These are phyloP conservation scores for Lomentospora prolificans DNA, from an alignment of 2,329 filamentous ascomycete genomes.

Conservation along the genomic window DNA sequence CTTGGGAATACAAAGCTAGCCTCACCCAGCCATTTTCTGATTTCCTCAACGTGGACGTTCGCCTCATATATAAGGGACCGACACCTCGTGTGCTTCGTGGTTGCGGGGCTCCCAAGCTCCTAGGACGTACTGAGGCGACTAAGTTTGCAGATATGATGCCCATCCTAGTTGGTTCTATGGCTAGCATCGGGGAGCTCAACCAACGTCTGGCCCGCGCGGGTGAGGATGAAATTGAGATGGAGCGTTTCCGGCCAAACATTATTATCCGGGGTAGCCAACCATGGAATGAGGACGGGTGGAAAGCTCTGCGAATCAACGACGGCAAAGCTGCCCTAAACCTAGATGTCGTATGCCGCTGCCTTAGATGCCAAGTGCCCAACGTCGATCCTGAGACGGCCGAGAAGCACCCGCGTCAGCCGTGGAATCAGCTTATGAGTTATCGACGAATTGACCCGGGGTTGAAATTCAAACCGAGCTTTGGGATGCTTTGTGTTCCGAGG, in stretches of 20 bases:
- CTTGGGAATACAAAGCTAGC: conserved; percentile 37
- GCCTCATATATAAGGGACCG: conserved; percentile 53
- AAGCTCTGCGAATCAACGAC: conserved; percentile 37
- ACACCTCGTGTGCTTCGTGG: conserved; percentile 42
- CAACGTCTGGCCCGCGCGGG: conserved; percentile 30
- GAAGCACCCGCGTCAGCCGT: conserved; percentile 49
- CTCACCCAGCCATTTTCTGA: conserved; percentile 43
- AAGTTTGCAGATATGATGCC: conserved; percentile 53
- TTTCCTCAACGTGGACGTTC: conserved; percentile 45
- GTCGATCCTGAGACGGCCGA: conserved; percentile 53
- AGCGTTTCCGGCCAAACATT: conserved; percentile 56
- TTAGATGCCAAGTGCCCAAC: conserved; percentile 53
- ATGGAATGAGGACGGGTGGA: conserved; percentile 57
- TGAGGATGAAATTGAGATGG: conserved; percentile 42
- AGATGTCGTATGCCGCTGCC: conserved; percentile 49
- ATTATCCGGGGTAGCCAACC: conserved; percentile 44
- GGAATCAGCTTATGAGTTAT: conserved; percentile 52
- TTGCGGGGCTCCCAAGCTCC: conserved; percentile 40
- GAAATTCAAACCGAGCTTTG: conserved; percentile 57
- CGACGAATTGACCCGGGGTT: conserved; percentile 48
- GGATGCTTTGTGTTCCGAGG: conserved; percentile 53
- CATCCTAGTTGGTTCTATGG: conserved; percentile 43
- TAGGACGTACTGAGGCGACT: conserved; percentile 43
- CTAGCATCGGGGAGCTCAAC: conserved; percentile 50
- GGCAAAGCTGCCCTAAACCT: conserved; percentile 25